A percentile compares a stretch with the other conserved stretches of the same genome.
phyloP scores from a whole-genome alignment of 1,284 basidiomycete species.

The Rhodotorula sp. region DNA sequence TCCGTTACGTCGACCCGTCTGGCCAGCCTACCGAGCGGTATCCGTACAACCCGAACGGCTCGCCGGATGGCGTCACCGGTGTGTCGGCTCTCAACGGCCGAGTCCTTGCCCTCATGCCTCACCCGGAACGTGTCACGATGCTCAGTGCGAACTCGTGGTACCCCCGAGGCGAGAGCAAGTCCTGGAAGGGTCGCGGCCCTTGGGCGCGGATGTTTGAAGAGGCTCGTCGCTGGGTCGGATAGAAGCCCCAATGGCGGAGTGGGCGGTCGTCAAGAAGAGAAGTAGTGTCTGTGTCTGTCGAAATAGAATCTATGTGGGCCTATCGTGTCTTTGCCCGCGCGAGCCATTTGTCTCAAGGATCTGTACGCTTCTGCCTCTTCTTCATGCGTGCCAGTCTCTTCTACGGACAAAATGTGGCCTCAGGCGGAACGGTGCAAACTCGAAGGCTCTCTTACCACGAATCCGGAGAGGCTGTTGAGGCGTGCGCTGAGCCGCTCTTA shows the following conservation, averaged over 20 bases:
- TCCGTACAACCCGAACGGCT: conserved; percentile 95
- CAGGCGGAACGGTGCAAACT: no score
- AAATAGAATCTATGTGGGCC: background rate
- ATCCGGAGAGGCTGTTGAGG: no score
- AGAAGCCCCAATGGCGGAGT: background rate
- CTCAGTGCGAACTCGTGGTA: conserved; percentile 54
- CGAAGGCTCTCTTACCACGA: no score
- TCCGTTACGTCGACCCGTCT: conserved; percentile 70
- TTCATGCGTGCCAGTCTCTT: no score
- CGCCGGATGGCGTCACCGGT: conserved; percentile 79
- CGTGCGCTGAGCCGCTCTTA: no score
- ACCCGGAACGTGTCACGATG: conserved; percentile 49
- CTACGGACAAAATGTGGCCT: no score
- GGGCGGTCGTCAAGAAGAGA: no score
- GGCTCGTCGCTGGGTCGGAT: conserved; percentile 57
- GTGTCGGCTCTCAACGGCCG: conserved; percentile 81
- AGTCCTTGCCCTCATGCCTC: conserved; percentile 89
- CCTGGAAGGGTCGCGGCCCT: conserved; percentile 74
- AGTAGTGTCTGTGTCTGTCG: background rate
- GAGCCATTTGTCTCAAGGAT: background rate
- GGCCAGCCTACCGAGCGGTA: conserved; percentile 70
- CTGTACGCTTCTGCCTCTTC: background rate
- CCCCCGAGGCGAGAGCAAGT: conserved; percentile 58
- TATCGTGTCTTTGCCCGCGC: background rate
- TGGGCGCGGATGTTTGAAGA: conserved; percentile 97